phyloP scores from a whole-genome alignment of 179 eudicot genomes.

The Silene noctiflora region DNA sequence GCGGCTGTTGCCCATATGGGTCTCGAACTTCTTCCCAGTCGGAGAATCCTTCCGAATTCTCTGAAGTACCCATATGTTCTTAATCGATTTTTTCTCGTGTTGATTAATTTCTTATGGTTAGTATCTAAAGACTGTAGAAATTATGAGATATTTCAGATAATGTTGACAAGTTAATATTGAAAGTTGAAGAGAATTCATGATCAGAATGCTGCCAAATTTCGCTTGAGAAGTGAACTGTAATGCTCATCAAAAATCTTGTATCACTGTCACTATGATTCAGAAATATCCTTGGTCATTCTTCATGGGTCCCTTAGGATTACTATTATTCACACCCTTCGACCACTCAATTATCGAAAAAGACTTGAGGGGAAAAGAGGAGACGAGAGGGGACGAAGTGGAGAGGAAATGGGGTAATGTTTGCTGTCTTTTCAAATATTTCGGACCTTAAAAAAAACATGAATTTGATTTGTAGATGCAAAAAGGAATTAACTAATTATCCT shows the following conservation, averaged over 20 bases:
- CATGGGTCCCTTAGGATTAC: neutral
- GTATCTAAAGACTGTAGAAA: neutral
- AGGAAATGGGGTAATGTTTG: too few species aligned
- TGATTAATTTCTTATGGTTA: neutral
- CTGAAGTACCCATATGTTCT: constrained; percentile 21
- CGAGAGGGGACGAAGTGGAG: too few species aligned
- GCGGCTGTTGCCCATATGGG: constrained; percentile 11
- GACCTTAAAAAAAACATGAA: too few species aligned
- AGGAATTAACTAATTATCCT: too few species aligned
- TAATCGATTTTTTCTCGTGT: neutral
- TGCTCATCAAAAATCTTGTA: constrained; percentile 17
- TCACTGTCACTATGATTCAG: neutral
- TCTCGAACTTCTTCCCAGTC: constrained; percentile 52
- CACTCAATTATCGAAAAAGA: neutral
- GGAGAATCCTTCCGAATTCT: constrained; percentile 24
- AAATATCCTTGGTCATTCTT: constrained; percentile 31
- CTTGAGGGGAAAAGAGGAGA: too few species aligned
- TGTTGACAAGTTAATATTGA: constrained; percentile 4
- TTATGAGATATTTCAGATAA: constrained; percentile 21
- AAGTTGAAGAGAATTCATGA: constrained; percentile 12
- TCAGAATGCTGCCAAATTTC: constrained; percentile 24
- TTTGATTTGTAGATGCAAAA: too few species aligned
- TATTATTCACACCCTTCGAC: neutral
- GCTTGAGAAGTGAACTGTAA: neutral
- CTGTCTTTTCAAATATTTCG: too few species aligned